These are phyloP conservation scores for Zygosaccharomyces sapae DNA, from an alignment of 1,139 yeast genomes.

Conservation along the genomic window DNA sequence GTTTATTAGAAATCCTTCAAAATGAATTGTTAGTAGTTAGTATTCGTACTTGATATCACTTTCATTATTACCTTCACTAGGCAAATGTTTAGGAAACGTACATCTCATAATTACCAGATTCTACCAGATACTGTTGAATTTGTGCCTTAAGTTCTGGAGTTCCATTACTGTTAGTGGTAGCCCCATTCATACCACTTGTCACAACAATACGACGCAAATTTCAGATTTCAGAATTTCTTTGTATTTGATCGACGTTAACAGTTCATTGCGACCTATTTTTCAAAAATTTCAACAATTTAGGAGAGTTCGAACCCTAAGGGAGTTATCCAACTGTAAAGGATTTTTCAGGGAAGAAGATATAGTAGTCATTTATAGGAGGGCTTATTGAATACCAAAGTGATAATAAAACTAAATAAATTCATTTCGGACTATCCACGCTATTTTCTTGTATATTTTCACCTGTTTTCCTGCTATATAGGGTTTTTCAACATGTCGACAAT, in stretches of 20 bases:
- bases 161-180: slow-evolving; percentile 3
- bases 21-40: not conserved
- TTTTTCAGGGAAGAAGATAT: too few relatives aligned
- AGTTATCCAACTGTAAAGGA: not conserved
- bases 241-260: too few relatives aligned
- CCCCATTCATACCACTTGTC: slow-evolving; percentile 10
- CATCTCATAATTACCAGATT: slow-evolving; percentile 76
- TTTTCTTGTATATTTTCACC: not conserved
- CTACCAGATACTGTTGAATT: slow-evolving; percentile 65
- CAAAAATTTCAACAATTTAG: not conserved
- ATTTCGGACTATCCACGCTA: too few relatives aligned
- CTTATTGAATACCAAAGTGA: too few relatives aligned
- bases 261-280: too few relatives aligned
- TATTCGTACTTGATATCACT: slow-evolving; percentile 20
- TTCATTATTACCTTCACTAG: not conserved
- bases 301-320: slow-evolving; percentile 2
- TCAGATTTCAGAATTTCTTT: too few relatives aligned
- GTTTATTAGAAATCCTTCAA: slow-evolving; percentile 48
- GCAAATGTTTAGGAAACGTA: slow-evolving; percentile 20
- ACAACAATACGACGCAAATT: too few relatives aligned
- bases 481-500: not conserved
- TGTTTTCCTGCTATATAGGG: not conserved
- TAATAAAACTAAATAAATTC: too few relatives aligned
- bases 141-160: slow-evolving; percentile 48
- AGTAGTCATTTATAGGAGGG: too few relatives aligned